Conservation (phyloP, 2,329 filamentous ascomycete genomes). For the Magnaporthiopsis rhizophila region DNA sequence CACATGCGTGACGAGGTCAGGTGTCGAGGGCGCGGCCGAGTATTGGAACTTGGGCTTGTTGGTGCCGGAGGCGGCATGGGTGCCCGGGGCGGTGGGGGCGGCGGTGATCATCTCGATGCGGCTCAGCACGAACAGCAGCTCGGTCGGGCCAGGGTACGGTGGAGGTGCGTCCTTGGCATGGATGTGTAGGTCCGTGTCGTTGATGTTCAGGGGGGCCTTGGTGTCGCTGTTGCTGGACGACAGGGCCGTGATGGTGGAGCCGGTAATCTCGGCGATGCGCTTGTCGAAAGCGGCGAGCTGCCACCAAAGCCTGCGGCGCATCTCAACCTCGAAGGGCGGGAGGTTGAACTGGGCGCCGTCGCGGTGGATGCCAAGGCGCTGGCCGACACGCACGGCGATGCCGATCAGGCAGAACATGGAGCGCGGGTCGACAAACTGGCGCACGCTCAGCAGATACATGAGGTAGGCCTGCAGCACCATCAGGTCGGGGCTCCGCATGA, state of each 20-base stretch:
- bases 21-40: slow-evolving; percentile 29
- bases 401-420: slow-evolving; percentile 55
- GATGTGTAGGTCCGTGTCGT: slow-evolving; percentile 50
- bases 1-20: slow-evolving; percentile 36
- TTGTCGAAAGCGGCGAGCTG: slow-evolving; percentile 60
- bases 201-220: slow-evolving; percentile 51
- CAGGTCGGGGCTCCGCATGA: slow-evolving; percentile 58
- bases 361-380: slow-evolving; percentile 60
- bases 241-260: slow-evolving; percentile 48
- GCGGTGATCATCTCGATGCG: slow-evolving; percentile 50
- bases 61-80: slow-evolving; percentile 17
- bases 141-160: slow-evolving; percentile 43
- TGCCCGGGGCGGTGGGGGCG: slow-evolving; percentile 21
- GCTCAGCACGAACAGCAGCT: slow-evolving; percentile 52
- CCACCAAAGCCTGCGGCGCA: slow-evolving; percentile 69
- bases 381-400: slow-evolving; percentile 58
- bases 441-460: slow-evolving; percentile 53
- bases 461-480: slow-evolving; percentile 60
- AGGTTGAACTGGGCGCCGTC: slow-evolving; percentile 47
- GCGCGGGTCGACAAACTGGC: slow-evolving; percentile 51
- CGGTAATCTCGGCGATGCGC: slow-evolving; percentile 59
- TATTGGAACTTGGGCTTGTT: slow-evolving; percentile 21
- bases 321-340: slow-evolving; percentile 56
- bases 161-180: slow-evolving; percentile 47
- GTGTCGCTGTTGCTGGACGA: slow-evolving; percentile 44